These are phyloP conservation scores for Raffaelea ambrosiae DNA, from an alignment of 2,329 filamentous ascomycete genomes.

Conservation along the genomic window DNA sequence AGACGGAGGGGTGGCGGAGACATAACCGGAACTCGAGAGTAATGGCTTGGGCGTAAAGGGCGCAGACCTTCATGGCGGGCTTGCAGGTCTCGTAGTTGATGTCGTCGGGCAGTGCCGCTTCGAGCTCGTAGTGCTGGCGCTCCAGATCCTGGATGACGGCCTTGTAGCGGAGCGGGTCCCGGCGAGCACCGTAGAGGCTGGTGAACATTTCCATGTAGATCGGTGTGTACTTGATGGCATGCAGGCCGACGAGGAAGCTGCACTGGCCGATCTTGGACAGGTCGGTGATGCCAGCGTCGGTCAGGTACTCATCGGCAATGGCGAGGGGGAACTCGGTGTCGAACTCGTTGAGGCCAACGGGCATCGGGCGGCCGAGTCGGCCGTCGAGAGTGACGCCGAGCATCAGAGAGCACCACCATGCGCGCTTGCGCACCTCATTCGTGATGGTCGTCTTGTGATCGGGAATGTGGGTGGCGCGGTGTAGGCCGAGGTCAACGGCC, in stretches of 20 bases:
- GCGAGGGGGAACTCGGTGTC: constrained; percentile 69
- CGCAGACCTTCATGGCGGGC: constrained; percentile 36
- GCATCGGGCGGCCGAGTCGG: constrained; percentile 70
- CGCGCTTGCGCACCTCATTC: constrained; percentile 67
- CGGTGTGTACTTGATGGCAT: constrained; percentile 55
- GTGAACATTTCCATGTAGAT: constrained; percentile 67
- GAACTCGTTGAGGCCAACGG: constrained; percentile 64
- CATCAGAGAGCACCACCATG: constrained; percentile 65
- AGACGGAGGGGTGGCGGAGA: constrained; percentile 53
- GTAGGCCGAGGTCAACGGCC: constrained; percentile 67
- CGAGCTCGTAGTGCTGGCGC: constrained; percentile 53
- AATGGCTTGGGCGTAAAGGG: constrained; percentile 46
- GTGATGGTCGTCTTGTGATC: constrained; percentile 47
- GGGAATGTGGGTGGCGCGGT: constrained; percentile 54
- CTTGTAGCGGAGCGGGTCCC: constrained; percentile 55
- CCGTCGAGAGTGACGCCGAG: constrained; percentile 63
- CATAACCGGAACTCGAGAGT: constrained; percentile 50
- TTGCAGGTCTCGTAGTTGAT: constrained; percentile 39
- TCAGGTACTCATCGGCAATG: constrained; percentile 62
- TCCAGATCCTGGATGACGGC: constrained; percentile 58
- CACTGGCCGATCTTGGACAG: constrained; percentile 47
- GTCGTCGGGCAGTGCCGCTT: constrained; percentile 53
- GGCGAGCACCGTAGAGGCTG: constrained; percentile 63
- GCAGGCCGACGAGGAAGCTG: constrained; percentile 57
- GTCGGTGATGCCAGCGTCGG: constrained; percentile 52